Percentiles rank a stretch among this genome's conserved stretches.
These are phyloP conservation scores for Fagopyrum homotropicum DNA, from an alignment of 148 eudicot species.

Conservation along the genomic window DNA sequence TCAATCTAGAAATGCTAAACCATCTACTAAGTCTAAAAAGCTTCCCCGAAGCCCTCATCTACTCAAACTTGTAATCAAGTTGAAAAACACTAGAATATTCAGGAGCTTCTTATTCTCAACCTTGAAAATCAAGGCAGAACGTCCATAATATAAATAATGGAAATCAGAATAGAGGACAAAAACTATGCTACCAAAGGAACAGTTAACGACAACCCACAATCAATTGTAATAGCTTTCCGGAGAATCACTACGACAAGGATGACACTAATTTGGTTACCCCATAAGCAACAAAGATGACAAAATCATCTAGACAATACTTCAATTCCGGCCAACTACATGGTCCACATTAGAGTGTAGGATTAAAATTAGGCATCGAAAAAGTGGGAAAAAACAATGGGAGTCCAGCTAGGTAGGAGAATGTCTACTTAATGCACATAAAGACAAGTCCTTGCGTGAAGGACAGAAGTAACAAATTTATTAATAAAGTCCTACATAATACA, in stretches of 20 bases:
- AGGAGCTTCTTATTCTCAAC: background rate
- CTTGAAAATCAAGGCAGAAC: background rate
- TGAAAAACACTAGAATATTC: background rate
- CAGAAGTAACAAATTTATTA: background rate
- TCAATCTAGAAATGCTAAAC: background rate
- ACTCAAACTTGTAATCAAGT: background rate
- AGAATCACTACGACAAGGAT: background rate
- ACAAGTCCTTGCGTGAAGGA: background rate
- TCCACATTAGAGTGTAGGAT: background rate
- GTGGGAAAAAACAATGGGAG: background rate
- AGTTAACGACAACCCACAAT: background rate
- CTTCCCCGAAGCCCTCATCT: background rate
- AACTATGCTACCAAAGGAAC: background rate
- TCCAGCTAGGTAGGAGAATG: slow-evolving; percentile 4
- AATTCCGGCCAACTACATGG: no score
- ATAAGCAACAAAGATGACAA: slow-evolving; percentile 1
- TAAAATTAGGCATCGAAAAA: background rate
- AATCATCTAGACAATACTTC: background rate
- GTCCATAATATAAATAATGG: background rate
- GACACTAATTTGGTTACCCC: background rate
- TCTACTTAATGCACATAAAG: background rate
- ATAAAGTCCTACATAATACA: background rate
- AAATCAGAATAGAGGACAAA: background rate
- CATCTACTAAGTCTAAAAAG: background rate
- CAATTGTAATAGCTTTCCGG: background rate